phyloP scores from a whole-genome alignment of 306 rosid species.

The Pyrus betulifolia region DNA sequence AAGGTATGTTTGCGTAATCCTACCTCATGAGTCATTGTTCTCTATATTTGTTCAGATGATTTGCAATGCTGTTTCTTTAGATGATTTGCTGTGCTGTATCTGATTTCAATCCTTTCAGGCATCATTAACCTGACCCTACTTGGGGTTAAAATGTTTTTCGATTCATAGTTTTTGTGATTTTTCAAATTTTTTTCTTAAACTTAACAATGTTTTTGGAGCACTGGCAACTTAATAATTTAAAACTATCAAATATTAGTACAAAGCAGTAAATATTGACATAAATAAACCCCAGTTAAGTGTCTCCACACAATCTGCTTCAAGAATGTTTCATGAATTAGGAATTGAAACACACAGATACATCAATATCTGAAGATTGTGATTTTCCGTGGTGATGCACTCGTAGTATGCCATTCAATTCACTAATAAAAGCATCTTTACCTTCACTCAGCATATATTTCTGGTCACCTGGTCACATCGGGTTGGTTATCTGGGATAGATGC shows the following conservation, averaged over 20 bases:
- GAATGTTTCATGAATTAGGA: neutral
- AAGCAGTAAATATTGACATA: no score
- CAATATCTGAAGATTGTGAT: neutral
- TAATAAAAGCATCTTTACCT: neutral
- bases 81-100: neutral
- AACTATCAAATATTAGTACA: no score
- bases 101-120: neutral
- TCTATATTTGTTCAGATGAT: neutral
- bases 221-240: no score
- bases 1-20: constrained; percentile 44
- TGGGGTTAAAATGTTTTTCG: neutral
- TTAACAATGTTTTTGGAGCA: no score
- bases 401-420: neutral
- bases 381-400: neutral
- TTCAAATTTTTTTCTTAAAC: neutral
- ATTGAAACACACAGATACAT: neutral
- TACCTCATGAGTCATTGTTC: neutral
- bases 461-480: neutral
- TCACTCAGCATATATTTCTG: neutral
- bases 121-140: neutral
- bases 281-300: neutral
- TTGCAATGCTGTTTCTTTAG: neutral
- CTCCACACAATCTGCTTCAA: neutral
- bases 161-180: neutral
- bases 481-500: neutral